phyloP scores from a whole-genome alignment of 768 basidiomycete species.

The Melanogaster broomeanus region DNA sequence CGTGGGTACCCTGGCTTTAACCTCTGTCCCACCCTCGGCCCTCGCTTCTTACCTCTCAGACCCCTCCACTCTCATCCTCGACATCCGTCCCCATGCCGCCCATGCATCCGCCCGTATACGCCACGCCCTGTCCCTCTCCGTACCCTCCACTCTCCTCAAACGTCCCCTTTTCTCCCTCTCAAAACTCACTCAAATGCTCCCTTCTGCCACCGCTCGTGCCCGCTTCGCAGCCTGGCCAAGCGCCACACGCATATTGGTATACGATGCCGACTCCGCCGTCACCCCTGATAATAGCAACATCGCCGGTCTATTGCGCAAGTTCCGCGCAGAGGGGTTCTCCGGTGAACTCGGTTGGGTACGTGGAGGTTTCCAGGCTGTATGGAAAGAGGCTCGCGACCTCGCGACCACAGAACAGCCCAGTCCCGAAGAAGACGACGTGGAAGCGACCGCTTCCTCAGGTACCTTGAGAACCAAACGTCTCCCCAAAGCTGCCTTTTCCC shows the following conservation, averaged over 20 bases:
- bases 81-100: slow-evolving; percentile 84
- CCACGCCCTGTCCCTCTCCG: slow-evolving; percentile 78
- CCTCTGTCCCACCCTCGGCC: slow-evolving; percentile 28
- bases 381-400: slow-evolving; percentile 51
- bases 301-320: slow-evolving; percentile 73
- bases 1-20: slow-evolving; percentile 16
- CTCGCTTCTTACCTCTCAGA: slow-evolving; percentile 36
- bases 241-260: slow-evolving; percentile 70
- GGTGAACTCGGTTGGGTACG: slow-evolving; percentile 76
- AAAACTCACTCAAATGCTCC: slow-evolving; percentile 80
- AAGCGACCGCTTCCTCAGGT: slow-evolving; percentile 23
- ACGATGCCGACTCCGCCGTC: slow-evolving; percentile 75
- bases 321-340: slow-evolving; percentile 56
- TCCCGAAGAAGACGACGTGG: slow-evolving; percentile 53
- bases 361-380: slow-evolving; percentile 80
- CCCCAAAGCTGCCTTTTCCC: slow-evolving; percentile 64
- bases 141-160: slow-evolving; percentile 93
- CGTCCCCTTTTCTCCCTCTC: slow-evolving; percentile 83
- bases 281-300: slow-evolving; percentile 70
- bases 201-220: slow-evolving; percentile 53
- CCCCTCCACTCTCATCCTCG: slow-evolving; percentile 65
- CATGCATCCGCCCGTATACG: slow-evolving; percentile 67
- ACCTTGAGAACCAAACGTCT: slow-evolving; percentile 58
- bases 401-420: slow-evolving; percentile 51
- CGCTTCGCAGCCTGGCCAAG: slow-evolving; percentile 62